Evolutionary conservation across 108 stramenopile genomes (phyloP), one percentile per base, ranked within the genome.

Genomic region (Nitzschia sp.): DNA sequence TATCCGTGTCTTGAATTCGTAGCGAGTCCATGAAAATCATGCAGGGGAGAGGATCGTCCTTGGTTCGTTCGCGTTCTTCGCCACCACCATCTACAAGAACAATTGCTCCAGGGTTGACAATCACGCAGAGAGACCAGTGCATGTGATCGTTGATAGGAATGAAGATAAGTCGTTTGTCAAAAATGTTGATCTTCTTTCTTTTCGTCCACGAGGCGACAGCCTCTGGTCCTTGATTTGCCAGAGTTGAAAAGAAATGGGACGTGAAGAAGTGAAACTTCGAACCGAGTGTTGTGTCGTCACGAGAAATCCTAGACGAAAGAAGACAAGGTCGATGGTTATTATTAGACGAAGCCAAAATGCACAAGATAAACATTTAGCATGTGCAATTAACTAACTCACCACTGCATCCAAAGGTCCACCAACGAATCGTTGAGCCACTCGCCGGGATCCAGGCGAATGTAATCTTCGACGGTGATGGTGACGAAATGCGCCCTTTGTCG

Each of bases 101-200:
- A 47, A 94, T 81, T 0, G 41, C 35, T 17, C 93, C 92, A 21
- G 96, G 96, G 74, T 97, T 96, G 56, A 90, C 87, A 44, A 97
- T 83, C 44, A 95, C 94, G 55, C 91, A 94, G 3, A 98, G 81
- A 27, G 93, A 94, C 98, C 98, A 98, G 77, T 98, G 98, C 32
- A 96, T 63, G 55, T 75, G 58, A 68, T 90, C 88, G 74, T 95
- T 95, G 53, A 97, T 83, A 0, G 98, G 98, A 16, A 98, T 77
- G 63, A 97, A 88, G 26, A 97, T 81, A 11, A 96, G 71, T 56
- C 84, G 83, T 75, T 96, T 95, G 15, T 76, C 30, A 68, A 98
- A 97, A 16, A 98, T 78, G 65, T 96, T 78, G 23, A 96, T 88
- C 36, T 86, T 83, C 57, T 87, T 91, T 64, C 76, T 75, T 6